These are phyloP conservation scores for Tricholoma furcatifolium DNA, from an alignment of 768 basidiomycete genomes.

Conservation along the genomic window DNA sequence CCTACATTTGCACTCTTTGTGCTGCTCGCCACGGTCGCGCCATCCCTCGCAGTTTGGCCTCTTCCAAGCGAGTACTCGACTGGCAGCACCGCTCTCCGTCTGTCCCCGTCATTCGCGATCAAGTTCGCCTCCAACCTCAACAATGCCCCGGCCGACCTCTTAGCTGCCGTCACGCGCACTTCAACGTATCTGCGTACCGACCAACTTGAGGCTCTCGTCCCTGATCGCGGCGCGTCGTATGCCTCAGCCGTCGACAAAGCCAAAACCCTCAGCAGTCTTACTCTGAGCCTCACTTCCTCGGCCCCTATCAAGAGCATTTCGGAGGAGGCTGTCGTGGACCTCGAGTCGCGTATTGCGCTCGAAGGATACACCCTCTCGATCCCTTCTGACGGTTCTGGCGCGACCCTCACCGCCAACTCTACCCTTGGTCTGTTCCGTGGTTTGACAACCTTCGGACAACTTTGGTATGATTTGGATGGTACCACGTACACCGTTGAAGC, in stretches of 20 bases:
- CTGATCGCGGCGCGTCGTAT: conserved; percentile 59
- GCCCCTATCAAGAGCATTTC: conserved; percentile 45
- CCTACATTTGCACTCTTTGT: conserved; percentile 12
- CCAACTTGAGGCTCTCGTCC: conserved; percentile 56
- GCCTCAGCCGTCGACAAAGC: conserved; percentile 38
- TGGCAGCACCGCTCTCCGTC: conserved; percentile 35
- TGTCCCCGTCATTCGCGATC: conserved; percentile 36
- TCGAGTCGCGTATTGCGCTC: conserved; percentile 42
- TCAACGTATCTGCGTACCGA: conserved; percentile 44
- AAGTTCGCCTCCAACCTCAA: conserved; percentile 38
- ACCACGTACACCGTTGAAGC: conserved; percentile 54
- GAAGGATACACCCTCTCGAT: conserved; percentile 63
- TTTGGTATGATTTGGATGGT: conserved; percentile 61
- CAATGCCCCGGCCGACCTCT: conserved; percentile 52
- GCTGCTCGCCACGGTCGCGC: conserved; percentile 21
- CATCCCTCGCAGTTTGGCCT: conserved; percentile 35
- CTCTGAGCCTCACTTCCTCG: conserved; percentile 38
- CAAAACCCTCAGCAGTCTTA: conserved; percentile 40
- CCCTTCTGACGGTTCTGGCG: conserved; percentile 54
- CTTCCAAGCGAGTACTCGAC: conserved; percentile 41
- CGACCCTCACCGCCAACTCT: conserved; percentile 57
- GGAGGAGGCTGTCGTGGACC: conserved; percentile 47
- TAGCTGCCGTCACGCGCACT: conserved; percentile 52
- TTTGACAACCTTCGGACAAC: conserved; percentile 69
- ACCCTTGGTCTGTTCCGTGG: conserved; percentile 71